Conservation (phyloP, 2,329 filamentous ascomycete genomes). For the Mollisiaceae sp. region DNA sequence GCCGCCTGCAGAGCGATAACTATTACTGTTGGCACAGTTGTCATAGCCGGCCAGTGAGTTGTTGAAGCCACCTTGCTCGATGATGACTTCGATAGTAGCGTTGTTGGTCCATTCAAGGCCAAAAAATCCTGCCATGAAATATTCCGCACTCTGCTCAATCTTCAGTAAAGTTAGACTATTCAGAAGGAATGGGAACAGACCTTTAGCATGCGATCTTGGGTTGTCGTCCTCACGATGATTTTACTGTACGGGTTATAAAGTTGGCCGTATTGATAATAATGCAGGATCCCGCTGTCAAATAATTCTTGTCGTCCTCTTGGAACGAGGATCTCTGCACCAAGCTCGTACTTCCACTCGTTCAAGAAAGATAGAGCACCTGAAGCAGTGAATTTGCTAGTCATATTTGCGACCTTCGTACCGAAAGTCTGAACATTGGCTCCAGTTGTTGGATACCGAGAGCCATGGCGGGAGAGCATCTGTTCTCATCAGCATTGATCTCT, state of each 20-base stretch:
- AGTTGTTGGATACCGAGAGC: conserved; percentile 72
- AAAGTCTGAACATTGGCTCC: conserved; percentile 60
- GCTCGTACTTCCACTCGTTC: conserved; percentile 69
- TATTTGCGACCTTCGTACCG: conserved; percentile 61
- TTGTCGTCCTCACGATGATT: conserved; percentile 75
- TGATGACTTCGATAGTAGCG: conserved; percentile 73
- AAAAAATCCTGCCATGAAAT: conserved; percentile 81
- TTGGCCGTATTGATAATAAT: conserved; percentile 62
- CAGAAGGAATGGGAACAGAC: conserved; percentile 44
- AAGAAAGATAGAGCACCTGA: conserved; percentile 68
- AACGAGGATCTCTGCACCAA: conserved; percentile 74
- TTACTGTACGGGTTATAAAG: conserved; percentile 75
- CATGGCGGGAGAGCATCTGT: conserved; percentile 75
- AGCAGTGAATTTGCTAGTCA: conserved; percentile 58
- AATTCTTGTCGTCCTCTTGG: conserved; percentile 75
- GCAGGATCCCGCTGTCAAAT: conserved; percentile 71
- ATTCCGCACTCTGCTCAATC: conserved; percentile 59
- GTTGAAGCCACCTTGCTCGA: conserved; percentile 68
- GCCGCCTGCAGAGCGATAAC: conserved; percentile 52
- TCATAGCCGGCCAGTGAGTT: conserved; percentile 73
- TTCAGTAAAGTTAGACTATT: conserved; percentile 14
- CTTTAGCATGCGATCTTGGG: conserved; percentile 78
- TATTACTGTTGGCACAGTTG: conserved; percentile 66
- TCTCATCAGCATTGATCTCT: conserved; percentile 55
- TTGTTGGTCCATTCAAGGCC: conserved; percentile 76